Evolutionary conservation across 2,329 filamentous ascomycete genomes (phyloP), one percentile per base, ranked within the genome.

Genomic region (Ophiognomonia clavigignenti-juglandacearum): DNA sequence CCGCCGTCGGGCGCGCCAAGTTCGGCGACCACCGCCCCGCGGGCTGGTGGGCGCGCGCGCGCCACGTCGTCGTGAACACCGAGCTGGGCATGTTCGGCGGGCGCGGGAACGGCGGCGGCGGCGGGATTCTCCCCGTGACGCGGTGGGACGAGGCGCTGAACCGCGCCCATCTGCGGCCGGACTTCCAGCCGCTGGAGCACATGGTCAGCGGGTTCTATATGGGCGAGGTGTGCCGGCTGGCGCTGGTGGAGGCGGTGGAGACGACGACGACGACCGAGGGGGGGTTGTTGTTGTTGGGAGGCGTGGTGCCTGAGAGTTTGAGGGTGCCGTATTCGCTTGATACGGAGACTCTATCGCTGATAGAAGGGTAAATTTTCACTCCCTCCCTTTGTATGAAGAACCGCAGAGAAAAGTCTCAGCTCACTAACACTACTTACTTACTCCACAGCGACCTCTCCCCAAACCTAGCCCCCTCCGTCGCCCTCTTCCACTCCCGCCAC

Each of bases 71-170:
- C 50, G 74, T 85, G 55, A 85, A 85, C 60, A 84, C 80, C 1
- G 82, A 85, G 61, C 62, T 85, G 27, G 76, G 80, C 55, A 85
- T 85, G 80, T 84, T 83, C 58, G 82, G 82, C n/a, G n/a, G n/a
- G n/a, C n/a, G n/a, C n/a, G n/a, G n/a, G n/a, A n/a, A n/a, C n/a
- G n/a, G n/a, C n/a, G n/a, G n/a, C n/a, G n/a, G n/a, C 13, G 66
- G 71, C 42, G 74, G 67, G 47, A 71, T 82, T 40, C 63, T 85
- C 22, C 80, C 81, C 6, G 55, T 77, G 45, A 85, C 81, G 4
- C 72, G 71, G 53, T 86, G 82, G 81, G 82, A 86, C 53, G 60
- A 64, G 16, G 59, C 65, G 5, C 64, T 86, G 13, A 74, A 75
- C 38, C 67, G 67, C 2, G 67, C 62, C 0, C 82, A 82, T 52